Evolutionary conservation across 495 filamentous ascomycete genomes (phyloP).

Genomic region (Pyrenopolyporus hunteri): DNA sequence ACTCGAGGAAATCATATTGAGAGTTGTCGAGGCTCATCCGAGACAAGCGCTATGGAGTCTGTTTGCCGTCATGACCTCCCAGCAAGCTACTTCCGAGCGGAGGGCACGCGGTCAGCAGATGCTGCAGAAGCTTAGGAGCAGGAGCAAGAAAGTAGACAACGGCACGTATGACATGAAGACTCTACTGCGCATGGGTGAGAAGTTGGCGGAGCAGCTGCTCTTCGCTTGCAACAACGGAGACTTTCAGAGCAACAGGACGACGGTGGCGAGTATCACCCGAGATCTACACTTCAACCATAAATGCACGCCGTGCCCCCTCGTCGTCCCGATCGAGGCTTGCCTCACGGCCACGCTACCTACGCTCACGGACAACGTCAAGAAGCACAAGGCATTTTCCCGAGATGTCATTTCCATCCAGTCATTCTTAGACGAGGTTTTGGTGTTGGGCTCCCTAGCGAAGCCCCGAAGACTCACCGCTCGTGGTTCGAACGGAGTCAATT

Average conservation of each 20-base stretch:
- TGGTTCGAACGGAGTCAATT: conserved; percentile 85
- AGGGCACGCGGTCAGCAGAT: conserved; percentile 59
- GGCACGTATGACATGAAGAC: conserved; percentile 60
- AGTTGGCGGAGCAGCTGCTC: conserved; percentile 82
- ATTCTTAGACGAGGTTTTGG: conserved; percentile 82
- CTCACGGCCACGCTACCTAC: conserved; percentile 83
- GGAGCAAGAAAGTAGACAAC: conserved; percentile 45
- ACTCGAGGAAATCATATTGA: conserved; percentile 78
- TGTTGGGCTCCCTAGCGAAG: conserved; percentile 90
- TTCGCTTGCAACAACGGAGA: conserved; percentile 79
- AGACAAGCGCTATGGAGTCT: conserved; percentile 94
- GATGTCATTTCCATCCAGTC: conserved; percentile 59
- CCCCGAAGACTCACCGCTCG: conserved; percentile 88
- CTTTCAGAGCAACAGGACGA: conserved; percentile 67
- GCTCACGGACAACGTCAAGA: conserved; percentile 68
- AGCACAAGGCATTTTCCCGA: conserved; percentile 83
- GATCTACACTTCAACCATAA: conserved; percentile 85
- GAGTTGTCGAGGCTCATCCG: conserved; percentile 78
- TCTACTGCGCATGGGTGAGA: conserved; percentile 78
- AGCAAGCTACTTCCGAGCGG: conserved; percentile 54
- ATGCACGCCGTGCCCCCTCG: conserved; percentile 78
- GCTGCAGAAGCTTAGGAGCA: conserved; percentile 49
- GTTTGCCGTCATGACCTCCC: conserved; percentile 72
- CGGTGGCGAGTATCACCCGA: conserved; percentile 68
- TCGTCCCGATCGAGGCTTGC: conserved; percentile 84